Conservation (phyloP, 495 filamentous ascomycete genomes). For the Podospora anserina region DNA sequence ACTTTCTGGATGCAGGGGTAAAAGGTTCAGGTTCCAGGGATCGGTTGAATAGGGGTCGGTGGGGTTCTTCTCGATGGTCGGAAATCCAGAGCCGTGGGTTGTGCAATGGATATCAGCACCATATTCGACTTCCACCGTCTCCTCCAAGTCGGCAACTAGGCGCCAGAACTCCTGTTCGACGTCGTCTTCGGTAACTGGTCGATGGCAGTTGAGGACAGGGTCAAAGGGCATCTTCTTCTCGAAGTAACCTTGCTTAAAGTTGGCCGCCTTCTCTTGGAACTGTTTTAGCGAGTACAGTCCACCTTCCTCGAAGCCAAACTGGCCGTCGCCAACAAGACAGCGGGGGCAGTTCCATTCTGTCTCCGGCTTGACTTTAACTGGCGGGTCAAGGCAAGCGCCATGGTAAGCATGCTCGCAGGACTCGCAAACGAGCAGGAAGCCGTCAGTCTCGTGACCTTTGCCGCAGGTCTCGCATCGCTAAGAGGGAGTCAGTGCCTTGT, state of each 20-base stretch:
- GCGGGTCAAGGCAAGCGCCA: constrained; percentile 81
- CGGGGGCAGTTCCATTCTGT: constrained; percentile 95
- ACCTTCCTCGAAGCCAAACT: constrained; percentile 97
- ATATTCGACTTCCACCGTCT: constrained; percentile 97
- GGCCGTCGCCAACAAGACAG: constrained; percentile 92
- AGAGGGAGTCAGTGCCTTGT: constrained; percentile 24
- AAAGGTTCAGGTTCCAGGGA: constrained; percentile 93
- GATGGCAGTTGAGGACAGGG: constrained; percentile 71
- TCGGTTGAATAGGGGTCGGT: constrained; percentile 79
- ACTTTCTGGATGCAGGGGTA: constrained; percentile 87
- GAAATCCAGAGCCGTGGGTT: constrained; percentile 96
- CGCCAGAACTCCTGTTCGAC: constrained; percentile 98
- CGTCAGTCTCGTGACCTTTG: constrained; percentile 61
- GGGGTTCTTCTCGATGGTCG: constrained; percentile 89
- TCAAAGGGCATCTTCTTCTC: constrained; percentile 87
- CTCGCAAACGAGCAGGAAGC: constrained; percentile 77
- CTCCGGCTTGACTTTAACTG: constrained; percentile 71
- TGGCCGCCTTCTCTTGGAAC: constrained; percentile 93
- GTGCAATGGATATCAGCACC: constrained; percentile 98
- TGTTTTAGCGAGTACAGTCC: constrained; percentile 92
- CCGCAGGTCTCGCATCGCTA: constrained; percentile 88
- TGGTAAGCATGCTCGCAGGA: constrained; percentile 91
- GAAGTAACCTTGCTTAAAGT: constrained; percentile 94
- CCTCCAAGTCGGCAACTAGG: constrained; percentile 84
- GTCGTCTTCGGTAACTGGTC: constrained; percentile 87